Conservation (phyloP, 257 asterid genomes). For the Knoxia roxburghii region DNA sequence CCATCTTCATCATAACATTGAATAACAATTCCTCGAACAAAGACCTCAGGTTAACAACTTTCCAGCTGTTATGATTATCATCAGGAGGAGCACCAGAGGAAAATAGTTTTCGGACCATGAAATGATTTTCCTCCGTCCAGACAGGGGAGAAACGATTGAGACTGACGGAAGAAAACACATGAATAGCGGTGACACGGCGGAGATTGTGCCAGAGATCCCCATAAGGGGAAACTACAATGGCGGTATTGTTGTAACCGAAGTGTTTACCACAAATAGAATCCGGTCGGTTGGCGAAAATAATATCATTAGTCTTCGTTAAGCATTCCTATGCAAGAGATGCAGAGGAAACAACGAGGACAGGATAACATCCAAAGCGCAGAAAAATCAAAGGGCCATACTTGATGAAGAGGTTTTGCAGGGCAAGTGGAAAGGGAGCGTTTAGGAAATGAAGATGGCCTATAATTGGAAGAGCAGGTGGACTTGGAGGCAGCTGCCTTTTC, state of each 20-base stretch:
- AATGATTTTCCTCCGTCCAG: conserved; percentile 26
- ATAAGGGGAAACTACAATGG: conserved; percentile 35
- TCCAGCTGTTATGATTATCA: neutral
- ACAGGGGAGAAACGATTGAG: conserved; percentile 20
- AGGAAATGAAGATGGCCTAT: conserved; percentile 54
- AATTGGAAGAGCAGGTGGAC: conserved; percentile 44
- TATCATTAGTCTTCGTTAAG: conserved; percentile 33
- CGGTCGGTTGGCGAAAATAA: conserved; percentile 43
- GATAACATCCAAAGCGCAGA: conserved; percentile 32
- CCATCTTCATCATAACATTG: conserved; percentile 28
- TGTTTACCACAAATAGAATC: conserved; percentile 24
- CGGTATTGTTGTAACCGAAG: conserved; percentile 38
- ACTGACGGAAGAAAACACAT: conserved; percentile 34
- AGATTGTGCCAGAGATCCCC: conserved; percentile 50
- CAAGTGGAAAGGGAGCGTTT: conserved; percentile 26
- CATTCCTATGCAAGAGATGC: conserved; percentile 42
- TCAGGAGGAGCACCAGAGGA: neutral
- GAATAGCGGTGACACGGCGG: conserved; percentile 38
- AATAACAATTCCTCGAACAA: conserved; percentile 35
- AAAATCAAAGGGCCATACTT: conserved; percentile 38
- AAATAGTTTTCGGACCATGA: conserved; percentile 17
- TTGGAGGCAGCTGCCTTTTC: conserved; percentile 46
- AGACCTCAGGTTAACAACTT: conserved; percentile 24
- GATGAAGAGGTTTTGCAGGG: conserved; percentile 34
- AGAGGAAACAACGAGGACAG: conserved; percentile 37